A percentile compares a stretch with the other conserved stretches of the same genome.
phyloP scores from a whole-genome alignment of 352 stramenopile species.

The Halophytophthora batemanensis region DNA sequence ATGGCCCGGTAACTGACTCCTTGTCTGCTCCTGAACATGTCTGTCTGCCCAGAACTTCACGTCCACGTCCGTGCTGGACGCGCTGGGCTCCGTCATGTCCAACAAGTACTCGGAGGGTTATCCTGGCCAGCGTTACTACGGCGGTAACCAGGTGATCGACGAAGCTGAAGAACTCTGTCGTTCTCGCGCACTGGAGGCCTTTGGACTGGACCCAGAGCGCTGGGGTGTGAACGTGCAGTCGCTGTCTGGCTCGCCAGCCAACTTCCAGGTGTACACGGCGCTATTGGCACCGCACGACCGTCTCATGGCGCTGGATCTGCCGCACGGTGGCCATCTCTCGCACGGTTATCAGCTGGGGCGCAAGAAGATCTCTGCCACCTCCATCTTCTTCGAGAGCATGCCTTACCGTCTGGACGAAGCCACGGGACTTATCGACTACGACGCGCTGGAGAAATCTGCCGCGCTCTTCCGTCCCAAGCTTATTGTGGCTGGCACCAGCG shows the following conservation, averaged over 20 bases:
- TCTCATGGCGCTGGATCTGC: constrained; percentile 98
- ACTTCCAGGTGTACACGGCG: constrained; percentile 99
- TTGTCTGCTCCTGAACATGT: not conserved
- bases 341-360: constrained; percentile 98
- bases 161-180: constrained; percentile 98
- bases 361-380: constrained; percentile 99
- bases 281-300: constrained; percentile 98
- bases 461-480: constrained; percentile 95
- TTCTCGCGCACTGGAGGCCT: constrained; percentile 95
- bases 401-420: constrained; percentile 96
- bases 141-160: constrained; percentile 99
- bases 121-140: constrained; percentile 94
- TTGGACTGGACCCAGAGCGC: constrained; percentile 94
- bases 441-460: constrained; percentile 95
- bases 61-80: constrained; percentile 95
- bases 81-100: constrained; percentile 97
- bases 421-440: constrained; percentile 99
- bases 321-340: constrained; percentile 97
- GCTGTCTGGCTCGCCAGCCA: constrained; percentile 97
- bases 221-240: constrained; percentile 98
- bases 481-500: constrained; percentile 97
- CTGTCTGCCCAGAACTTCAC: constrained; percentile 93
- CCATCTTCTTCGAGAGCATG: constrained; percentile 99
- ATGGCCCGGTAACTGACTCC: not conserved
- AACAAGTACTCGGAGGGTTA: constrained; percentile 99